Evolutionary conservation across 2,329 filamentous ascomycete species (phyloP).

Genomic region (Fusarium tricinctum): DNA sequence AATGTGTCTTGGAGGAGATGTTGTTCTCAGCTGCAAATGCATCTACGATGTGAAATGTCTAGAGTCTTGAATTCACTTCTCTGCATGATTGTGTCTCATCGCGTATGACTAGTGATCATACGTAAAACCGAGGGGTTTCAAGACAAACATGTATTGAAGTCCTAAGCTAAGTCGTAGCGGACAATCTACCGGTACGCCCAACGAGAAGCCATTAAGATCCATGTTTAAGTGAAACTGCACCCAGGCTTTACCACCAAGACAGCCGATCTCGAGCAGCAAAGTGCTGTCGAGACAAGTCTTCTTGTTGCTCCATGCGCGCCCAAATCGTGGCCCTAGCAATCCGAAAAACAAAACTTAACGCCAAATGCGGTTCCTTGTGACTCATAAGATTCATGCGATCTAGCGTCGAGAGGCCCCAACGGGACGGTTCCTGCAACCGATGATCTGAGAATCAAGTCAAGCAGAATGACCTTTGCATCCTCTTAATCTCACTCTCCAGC

Average conservation of each 20-base stretch:
- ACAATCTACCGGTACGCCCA: conserved; percentile 9
- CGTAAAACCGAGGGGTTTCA: not conserved
- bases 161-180: conserved; percentile 9
- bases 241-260: conserved; percentile 17
- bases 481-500: not conserved
- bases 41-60: not conserved
- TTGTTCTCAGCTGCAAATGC: not conserved
- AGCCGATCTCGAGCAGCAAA: conserved; percentile 9
- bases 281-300: conserved; percentile 9
- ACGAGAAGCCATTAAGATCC: conserved; percentile 16
- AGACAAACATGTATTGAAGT: conserved; percentile 20
- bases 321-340: conserved; percentile 40
- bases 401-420: conserved; percentile 1
- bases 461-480: conserved; percentile 5
- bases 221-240: conserved; percentile 26
- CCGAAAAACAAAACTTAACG: conserved; percentile 46
- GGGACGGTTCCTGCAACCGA: conserved; percentile 5
- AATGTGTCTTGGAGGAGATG: not conserved
- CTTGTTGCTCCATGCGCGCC: conserved; percentile 33
- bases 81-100: not conserved
- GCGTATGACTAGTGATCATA: not conserved
- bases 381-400: conserved; percentile 28
- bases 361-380: conserved; percentile 35
- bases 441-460: conserved; percentile 3
- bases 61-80: not conserved